Conservation (phyloP, 1,284 basidiomycete species). For the Melampsora larici-populina region DNA sequence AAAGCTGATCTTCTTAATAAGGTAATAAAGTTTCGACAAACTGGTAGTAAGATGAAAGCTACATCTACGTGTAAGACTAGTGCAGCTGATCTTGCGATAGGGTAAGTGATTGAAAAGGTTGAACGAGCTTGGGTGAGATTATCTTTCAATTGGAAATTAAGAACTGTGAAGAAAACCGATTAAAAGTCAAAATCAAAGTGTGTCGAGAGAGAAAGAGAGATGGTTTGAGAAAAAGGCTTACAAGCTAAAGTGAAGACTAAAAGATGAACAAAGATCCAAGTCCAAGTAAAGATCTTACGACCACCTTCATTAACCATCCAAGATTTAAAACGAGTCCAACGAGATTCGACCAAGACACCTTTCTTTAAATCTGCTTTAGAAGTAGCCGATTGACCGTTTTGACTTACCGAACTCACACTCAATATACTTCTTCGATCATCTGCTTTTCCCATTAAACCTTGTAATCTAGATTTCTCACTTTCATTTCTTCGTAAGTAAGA, state of each 20-base stretch:
- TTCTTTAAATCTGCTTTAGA: conserved; percentile 35
- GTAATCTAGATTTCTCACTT: conserved; percentile 69
- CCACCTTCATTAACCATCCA: conserved; percentile 86
- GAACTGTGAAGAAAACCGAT: neutral
- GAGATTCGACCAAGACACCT: conserved; percentile 13
- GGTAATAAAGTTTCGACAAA: conserved; percentile 86
- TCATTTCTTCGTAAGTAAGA: conserved; percentile 69
- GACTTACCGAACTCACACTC: conserved; percentile 48
- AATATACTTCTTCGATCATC: neutral
- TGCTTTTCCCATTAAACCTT: conserved; percentile 63
- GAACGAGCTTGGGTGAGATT: conserved; percentile 47
- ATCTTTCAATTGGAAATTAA: conserved; percentile 43
- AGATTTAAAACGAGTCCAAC: conserved; percentile 56
- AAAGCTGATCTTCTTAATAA: conserved; percentile 73
- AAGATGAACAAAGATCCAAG: conserved; percentile 24
- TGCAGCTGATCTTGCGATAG: conserved; percentile 75
- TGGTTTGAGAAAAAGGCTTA: neutral
- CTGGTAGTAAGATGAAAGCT: conserved; percentile 81
- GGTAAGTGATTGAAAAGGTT: conserved; percentile 50
- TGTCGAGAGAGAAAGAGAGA: rapidly evolving
- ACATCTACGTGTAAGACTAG: conserved; percentile 81
- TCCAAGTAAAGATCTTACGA: conserved; percentile 11
- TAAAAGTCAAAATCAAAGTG: conserved; percentile 60
- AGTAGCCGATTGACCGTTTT: conserved; percentile 48
- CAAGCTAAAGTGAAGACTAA: neutral